Conservation (phyloP, 805 yeast species). For the Candida chilensis region DNA sequence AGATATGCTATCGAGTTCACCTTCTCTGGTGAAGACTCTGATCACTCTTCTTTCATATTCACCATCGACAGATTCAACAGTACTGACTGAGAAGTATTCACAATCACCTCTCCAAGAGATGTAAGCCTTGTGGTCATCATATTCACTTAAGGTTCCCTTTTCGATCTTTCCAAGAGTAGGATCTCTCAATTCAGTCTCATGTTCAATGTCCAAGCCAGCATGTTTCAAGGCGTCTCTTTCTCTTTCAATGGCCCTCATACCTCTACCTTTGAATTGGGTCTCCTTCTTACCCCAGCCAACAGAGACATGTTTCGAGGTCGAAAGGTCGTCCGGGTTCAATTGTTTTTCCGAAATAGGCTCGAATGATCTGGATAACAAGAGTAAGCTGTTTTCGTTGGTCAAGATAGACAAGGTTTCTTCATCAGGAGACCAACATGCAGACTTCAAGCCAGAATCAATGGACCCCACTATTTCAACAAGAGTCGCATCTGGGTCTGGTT, state of each 20-base stretch:
- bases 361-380: constrained; percentile 64
- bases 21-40: constrained; percentile 76
- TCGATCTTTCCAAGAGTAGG: constrained; percentile 81
- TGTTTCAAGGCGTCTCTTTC: constrained; percentile 44
- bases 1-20: constrained; percentile 69
- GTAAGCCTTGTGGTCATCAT: constrained; percentile 37
- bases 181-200: constrained; percentile 56
- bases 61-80: constrained; percentile 42
- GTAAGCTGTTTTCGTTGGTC: constrained; percentile 50
- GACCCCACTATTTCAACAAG: constrained; percentile 74
- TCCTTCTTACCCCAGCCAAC: constrained; percentile 99
- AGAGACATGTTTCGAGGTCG: constrained; percentile 73
- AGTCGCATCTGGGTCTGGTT: constrained; percentile 41
- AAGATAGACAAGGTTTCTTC: constrained; percentile 75
- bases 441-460: constrained; percentile 63
- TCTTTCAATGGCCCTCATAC: constrained; percentile 74
- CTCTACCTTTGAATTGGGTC: constrained; percentile 93
- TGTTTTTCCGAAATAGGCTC: constrained; percentile 69
- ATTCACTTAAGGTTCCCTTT: constrained; percentile 48
- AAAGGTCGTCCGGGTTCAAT: constrained; percentile 54
- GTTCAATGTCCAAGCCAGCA: constrained; percentile 62
- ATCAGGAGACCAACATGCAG: constrained; percentile 85
- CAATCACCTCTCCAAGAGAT: constrained; percentile 97
- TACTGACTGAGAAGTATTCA: constrained; percentile 64
- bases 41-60: constrained; percentile 62